Conservation (phyloP, 2,329 filamentous ascomycete species). For the Fusarium torulosum region DNA sequence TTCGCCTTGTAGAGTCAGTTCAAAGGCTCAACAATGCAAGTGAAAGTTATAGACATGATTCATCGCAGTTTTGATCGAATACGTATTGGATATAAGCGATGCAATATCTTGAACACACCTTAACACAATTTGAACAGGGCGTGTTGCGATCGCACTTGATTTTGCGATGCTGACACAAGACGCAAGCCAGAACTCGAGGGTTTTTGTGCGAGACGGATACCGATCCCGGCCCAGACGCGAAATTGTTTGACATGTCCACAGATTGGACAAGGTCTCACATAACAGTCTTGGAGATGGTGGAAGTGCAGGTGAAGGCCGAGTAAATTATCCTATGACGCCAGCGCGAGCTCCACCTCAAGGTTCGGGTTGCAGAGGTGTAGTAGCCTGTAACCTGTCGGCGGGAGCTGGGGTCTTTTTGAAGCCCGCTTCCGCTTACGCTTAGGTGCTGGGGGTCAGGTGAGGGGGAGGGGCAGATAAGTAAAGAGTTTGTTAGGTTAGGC, state of each 20-base stretch:
- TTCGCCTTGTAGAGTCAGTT: conserved; percentile 61
- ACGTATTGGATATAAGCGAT: conserved; percentile 2
- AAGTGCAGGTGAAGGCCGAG: conserved; percentile 17
- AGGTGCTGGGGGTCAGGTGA: conserved; percentile 30
- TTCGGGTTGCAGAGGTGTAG: not conserved
- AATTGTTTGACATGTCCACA: conserved; percentile 52
- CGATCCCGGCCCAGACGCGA: conserved; percentile 41
- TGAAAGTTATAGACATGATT: not conserved
- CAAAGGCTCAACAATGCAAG: not conserved
- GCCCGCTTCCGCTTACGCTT: conserved; percentile 19
- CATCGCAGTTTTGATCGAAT: not conserved
- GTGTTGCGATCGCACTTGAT: conserved; percentile 72
- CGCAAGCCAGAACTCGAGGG: conserved; percentile 64
- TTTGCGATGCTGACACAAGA: conserved; percentile 71
- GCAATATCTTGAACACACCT: conserved; percentile 56
- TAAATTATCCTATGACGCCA: conserved; percentile 43
- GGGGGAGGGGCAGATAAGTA: conserved; percentile 39
- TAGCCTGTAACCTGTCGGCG: conserved; percentile 8
- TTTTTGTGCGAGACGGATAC: conserved; percentile 52
- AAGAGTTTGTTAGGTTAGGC: not conserved
- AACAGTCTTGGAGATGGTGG: conserved; percentile 37
- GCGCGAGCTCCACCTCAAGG: conserved; percentile 21
- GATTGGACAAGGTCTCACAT: conserved; percentile 48
- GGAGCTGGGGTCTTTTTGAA: conserved; percentile 22
- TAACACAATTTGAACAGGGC: conserved; percentile 71